Conservation (phyloP, 1,139 yeast species). For the Yamadazyma blattariae region DNA sequence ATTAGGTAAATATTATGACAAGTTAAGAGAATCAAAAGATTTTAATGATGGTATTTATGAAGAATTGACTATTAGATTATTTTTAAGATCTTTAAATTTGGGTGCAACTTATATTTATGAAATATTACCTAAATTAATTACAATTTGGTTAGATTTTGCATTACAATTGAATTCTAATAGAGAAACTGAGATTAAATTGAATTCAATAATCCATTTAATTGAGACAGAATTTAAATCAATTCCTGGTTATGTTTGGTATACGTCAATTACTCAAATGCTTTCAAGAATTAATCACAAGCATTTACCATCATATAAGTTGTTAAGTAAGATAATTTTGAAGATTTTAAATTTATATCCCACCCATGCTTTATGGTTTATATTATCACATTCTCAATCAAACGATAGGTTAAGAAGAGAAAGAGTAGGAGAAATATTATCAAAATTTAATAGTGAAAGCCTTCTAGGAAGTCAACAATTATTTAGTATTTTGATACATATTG, state of each 20-base stretch:
- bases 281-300: conserved; percentile 75
- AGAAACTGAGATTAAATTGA: conserved; percentile 38
- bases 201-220: conserved; percentile 53
- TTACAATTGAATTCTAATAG: conserved; percentile 25
- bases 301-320: conserved; percentile 50
- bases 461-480: conserved; percentile 24
- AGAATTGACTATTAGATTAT: conserved; percentile 59
- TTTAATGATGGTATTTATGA: conserved; percentile 64
- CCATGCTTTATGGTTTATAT: conserved; percentile 81
- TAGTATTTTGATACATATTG: conserved; percentile 33
- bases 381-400: conserved; percentile 72
- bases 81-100: conserved; percentile 63
- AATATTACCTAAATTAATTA: conserved; percentile 83
- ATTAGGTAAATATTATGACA: conserved; percentile 76
- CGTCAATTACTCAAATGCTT: conserved; percentile 81
- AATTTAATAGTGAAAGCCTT: conserved; percentile 2
- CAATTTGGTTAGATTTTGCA: conserved; percentile 90
- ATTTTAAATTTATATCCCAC: conserved; percentile 69
- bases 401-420: conserved; percentile 54
- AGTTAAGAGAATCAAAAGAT: conserved; percentile 62
- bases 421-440: conserved; percentile 32
- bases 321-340: conserved; percentile 54
- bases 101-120: conserved; percentile 77
- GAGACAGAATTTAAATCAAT: conserved; percentile 43
- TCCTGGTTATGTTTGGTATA: conserved; percentile 72